phyloP scores from a whole-genome alignment of 2,329 filamentous ascomycete species.

The Penicillium sp. region DNA sequence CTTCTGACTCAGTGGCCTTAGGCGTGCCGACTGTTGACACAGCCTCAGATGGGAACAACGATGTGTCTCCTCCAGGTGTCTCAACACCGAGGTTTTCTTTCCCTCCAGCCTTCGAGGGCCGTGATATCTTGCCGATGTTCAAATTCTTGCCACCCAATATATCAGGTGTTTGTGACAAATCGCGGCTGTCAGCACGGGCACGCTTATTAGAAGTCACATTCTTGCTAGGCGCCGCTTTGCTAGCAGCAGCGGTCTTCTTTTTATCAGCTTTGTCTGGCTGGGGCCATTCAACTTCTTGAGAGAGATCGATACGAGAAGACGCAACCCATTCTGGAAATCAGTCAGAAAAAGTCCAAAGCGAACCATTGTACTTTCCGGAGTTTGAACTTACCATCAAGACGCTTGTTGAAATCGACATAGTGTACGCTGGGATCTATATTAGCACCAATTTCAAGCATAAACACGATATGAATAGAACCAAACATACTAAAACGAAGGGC shows the following conservation, averaged over 20 bases:
- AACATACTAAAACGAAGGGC: constrained; percentile 73
- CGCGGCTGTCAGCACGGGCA: constrained; percentile 48
- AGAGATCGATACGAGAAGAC: constrained; percentile 76
- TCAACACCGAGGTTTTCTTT: constrained; percentile 58
- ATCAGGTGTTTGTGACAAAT: constrained; percentile 58
- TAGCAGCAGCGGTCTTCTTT: constrained; percentile 63
- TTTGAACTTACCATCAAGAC: constrained; percentile 54
- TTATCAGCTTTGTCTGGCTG: constrained; percentile 87
- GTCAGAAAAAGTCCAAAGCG: constrained; percentile 27
- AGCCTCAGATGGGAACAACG: constrained; percentile 35
- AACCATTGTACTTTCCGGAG: not conserved
- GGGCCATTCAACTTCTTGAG: constrained; percentile 93
- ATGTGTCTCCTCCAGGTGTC: constrained; percentile 32
- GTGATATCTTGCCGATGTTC: constrained; percentile 46
- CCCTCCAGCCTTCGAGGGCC: constrained; percentile 57
- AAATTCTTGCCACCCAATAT: constrained; percentile 48
- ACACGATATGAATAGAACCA: too few species aligned
- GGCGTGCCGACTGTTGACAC: constrained; percentile 42
- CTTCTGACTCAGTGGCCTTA: constrained; percentile 35
- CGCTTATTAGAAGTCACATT: constrained; percentile 54
- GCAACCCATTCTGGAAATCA: constrained; percentile 79
- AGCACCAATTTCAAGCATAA: constrained; percentile 6
- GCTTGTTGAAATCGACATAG: constrained; percentile 97
- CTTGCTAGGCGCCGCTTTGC: constrained; percentile 55
- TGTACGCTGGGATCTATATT: constrained; percentile 61